Evolutionary conservation across 352 stramenopile species (phyloP), one percentile per base, ranked within the genome.

Genomic region (Blastocystis sp.): DNA sequence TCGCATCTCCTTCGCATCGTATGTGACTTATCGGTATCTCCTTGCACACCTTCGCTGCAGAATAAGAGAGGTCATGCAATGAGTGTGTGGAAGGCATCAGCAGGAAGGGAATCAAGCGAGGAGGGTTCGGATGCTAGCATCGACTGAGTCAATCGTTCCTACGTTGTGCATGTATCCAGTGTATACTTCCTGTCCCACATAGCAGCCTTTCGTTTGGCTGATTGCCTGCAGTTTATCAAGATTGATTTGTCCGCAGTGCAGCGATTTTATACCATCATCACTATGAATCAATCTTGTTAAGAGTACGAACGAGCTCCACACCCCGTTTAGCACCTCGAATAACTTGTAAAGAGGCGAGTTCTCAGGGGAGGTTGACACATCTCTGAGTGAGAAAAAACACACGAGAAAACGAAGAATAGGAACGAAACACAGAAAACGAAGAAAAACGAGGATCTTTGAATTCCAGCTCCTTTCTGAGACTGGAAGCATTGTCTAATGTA

Each of bases 131-230:
- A 20, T 66, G 54, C 73, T 85, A 65, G 37, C 11, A 8, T 85
- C 30, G 41, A 41, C 7, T 66, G 8, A 64, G 3, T 68, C 13
- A 26, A 65, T 24, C 26, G 4, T n/a, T 37, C 9, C 20, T 69
- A 85, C 73, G 6, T 30, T 26, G 39, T 85, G 50, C 13, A 85
- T 65, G 8, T 85, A 85, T 37, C 47, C 20, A n/a, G 73, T 55
- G 45, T 85, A 85, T 0, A 26, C 53, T 41, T 85, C 73, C 30
- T 85, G 73, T 20, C 73, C 73, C 18, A 85, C 73, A 45, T 85
- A 85, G 39, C 73, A 85, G 7, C 73, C 73, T 45, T 85, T 85
- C n/a, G 43, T 85, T 24, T n/a, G 43, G 39, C 73, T 85, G 2
- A 68, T 34, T 13, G 43, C 73, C 41, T 85, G 65, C 50, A 85